phyloP scores from a whole-genome alignment of 2,329 filamentous ascomycete species.

The Aspergillus uvarum region DNA sequence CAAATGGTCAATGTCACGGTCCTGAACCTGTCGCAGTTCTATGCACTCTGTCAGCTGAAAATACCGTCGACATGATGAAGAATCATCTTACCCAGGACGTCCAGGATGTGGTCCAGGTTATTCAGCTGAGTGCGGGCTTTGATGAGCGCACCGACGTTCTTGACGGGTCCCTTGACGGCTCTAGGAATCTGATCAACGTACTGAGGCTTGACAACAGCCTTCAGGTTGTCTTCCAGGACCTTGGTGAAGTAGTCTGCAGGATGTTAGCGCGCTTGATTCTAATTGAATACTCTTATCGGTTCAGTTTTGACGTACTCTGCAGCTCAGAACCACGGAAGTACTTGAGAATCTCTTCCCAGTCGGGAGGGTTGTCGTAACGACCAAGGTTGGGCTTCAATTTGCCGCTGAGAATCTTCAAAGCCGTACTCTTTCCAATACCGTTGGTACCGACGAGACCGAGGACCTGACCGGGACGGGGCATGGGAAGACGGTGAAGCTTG shows the following conservation, averaged over 20 bases:
- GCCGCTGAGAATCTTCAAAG: conserved; percentile 95
- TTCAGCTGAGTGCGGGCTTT: conserved; percentile 72
- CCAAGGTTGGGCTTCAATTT: conserved; percentile 98
- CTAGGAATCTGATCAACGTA: conserved; percentile 98
- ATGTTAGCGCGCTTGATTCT: conserved; percentile 17
- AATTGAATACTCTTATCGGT: neutral
- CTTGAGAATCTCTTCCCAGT: conserved; percentile 99
- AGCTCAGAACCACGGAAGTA: conserved; percentile 97
- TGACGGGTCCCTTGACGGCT: conserved; percentile 78
- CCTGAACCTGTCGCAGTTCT: conserved; percentile 85
- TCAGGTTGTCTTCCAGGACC: conserved; percentile 92
- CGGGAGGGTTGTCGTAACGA: conserved; percentile 90
- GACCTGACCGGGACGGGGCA: conserved; percentile 92
- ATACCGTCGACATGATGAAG: neutral
- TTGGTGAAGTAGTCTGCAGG: conserved; percentile 92
- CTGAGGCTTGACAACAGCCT: conserved; percentile 97
- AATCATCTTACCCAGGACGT: conserved; percentile 62
- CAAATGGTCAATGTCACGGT: conserved; percentile 84
- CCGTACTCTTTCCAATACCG: conserved; percentile 99
- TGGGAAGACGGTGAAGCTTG: conserved; percentile 95
- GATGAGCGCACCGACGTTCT: conserved; percentile 76
- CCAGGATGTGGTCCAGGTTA: conserved; percentile 77
- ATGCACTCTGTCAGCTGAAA: conserved; percentile 18
- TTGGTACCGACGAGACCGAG: conserved; percentile 96
- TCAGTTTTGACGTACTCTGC: conserved; percentile 67